Evolutionary conservation across 495 filamentous ascomycete species (phyloP).

Genomic region (Hypoxylon trugodes): DNA sequence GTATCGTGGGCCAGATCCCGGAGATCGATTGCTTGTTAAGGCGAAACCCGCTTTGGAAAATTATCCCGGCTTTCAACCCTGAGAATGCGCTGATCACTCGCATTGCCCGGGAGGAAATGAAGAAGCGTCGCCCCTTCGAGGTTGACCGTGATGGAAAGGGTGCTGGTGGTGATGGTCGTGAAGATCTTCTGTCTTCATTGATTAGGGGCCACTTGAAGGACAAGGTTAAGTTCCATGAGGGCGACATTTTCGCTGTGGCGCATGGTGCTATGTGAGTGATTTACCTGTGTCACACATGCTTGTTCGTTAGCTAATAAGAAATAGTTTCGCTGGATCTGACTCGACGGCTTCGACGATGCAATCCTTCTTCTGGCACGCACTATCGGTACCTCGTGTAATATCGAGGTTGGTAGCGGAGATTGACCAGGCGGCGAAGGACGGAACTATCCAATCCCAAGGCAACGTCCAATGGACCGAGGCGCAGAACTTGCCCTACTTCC

Average conservation of each 20-base stretch:
- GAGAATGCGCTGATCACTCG: conserved; percentile 59
- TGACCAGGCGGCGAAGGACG: conserved; percentile 47
- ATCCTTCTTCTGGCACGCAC: conserved; percentile 62
- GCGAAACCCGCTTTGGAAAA: conserved; percentile 59
- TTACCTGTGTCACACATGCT: neutral
- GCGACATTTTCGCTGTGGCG: conserved; percentile 63
- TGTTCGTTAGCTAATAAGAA: conserved; percentile 10
- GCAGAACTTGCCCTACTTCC: conserved; percentile 64
- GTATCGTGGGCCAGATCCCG: conserved; percentile 61
- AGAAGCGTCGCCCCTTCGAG: conserved; percentile 53
- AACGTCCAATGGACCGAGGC: conserved; percentile 57
- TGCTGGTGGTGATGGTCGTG: conserved; percentile 51
- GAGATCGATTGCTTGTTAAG: conserved; percentile 56
- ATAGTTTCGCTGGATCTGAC: conserved; percentile 67
- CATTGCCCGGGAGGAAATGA: conserved; percentile 60
- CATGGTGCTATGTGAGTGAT: conserved; percentile 60
- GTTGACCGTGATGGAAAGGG: conserved; percentile 52
- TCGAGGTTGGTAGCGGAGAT: conserved; percentile 55
- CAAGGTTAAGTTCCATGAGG: conserved; percentile 56
- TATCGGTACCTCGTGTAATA: conserved; percentile 56
- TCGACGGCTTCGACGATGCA: conserved; percentile 68
- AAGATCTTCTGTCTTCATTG: conserved; percentile 59
- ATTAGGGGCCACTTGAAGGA: conserved; percentile 58
- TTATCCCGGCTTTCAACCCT: conserved; percentile 56
- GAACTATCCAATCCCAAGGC: conserved; percentile 51